Evolutionary conservation across 2,329 filamentous ascomycete species (phyloP), one percentile per base, ranked within the genome.

Genomic region (Neospermospora avenae): DNA sequence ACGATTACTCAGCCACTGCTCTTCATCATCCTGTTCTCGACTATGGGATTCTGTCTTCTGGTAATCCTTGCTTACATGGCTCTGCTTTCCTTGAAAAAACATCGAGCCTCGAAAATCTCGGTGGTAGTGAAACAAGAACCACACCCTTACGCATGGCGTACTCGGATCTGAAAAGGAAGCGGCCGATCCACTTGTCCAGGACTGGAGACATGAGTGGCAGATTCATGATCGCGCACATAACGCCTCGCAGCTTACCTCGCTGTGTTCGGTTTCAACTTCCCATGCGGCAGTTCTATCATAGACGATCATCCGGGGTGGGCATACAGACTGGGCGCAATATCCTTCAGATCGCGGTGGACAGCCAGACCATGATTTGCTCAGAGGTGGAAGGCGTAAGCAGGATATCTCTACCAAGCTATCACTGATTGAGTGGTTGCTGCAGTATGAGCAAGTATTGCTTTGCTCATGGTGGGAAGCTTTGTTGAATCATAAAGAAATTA

Each of bases 81-180:
- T 11, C 53, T 60, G n/a, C 39, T 65, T 16, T 59, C 44, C 44
- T 13, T 61, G 13, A 44, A 55, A 24, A 57, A 55, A 48, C 55
- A 56, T 25, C 49, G 57, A 34, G 44, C 35, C 45, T 37, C 56
- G 37, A 53, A 52, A n/a, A 35, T 58, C 20, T 53, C 51, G 13
- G 53, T 34, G 11, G 41, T 22, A 3, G 48, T 24, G 3, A 56
- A 52, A 22, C 59, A 55, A n/a, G 61, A 64, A 55, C 2, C 58
- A 4, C 65, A 67, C 55, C 65, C 63, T 18, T 56, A 61, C 31
- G 58, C 61, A 41, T 67, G 65, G 65, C 57, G 61, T 11, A 67
- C 63, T 14, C 52, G 49, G 45, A 49, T 65, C 14, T 62, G 35
- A 59, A 37, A 1, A 11, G 7, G 6, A 8, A 28, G 20, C 34